Conservation (phyloP, 495 filamentous ascomycete species). For the Neurospora sp. region DNA sequence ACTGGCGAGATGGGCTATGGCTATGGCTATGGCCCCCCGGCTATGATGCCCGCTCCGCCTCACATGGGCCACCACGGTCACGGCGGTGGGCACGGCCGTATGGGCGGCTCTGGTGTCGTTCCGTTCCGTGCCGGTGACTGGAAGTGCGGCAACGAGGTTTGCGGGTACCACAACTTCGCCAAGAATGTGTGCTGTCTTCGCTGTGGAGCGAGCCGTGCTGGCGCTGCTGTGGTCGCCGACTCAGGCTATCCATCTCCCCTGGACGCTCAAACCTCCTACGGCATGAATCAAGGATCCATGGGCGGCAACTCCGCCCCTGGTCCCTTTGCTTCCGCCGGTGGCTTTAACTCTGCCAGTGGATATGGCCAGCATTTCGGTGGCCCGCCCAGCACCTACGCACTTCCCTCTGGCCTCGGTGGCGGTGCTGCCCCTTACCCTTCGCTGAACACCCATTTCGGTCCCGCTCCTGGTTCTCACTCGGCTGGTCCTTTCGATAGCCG, state of each 20-base stretch:
- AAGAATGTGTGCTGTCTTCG: conserved; percentile 98
- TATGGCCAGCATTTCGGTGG: conserved; percentile 83
- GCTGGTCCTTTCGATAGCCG: conserved; percentile 89
- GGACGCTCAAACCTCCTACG: conserved; percentile 73
- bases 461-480: conserved; percentile 63
- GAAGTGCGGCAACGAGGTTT: conserved; percentile 98
- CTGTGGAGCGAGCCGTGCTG: conserved; percentile 88
- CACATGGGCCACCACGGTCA: conserved; percentile 74
- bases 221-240: conserved; percentile 87
- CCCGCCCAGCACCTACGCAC: conserved; percentile 78
- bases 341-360: conserved; percentile 63
- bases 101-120: conserved; percentile 78
- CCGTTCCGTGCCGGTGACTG: conserved; percentile 97
- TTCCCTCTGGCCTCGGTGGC: conserved; percentile 82
- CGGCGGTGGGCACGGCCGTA: conserved; percentile 58
- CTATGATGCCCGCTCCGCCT: conserved; percentile 68
- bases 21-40: conserved; percentile 59
- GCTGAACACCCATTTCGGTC: conserved; percentile 68
- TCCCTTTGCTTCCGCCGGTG: conserved; percentile 61
- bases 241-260: conserved; percentile 86
- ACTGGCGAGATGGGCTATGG: conserved; percentile 64
- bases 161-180: conserved; percentile 97
- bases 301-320: conserved; percentile 75
- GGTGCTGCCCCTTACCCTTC: conserved; percentile 72
- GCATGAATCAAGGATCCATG: conserved; percentile 69